Evolutionary conservation across 108 stramenopile genomes (phyloP).

Genomic region (Mediolabrus comicus): DNA sequence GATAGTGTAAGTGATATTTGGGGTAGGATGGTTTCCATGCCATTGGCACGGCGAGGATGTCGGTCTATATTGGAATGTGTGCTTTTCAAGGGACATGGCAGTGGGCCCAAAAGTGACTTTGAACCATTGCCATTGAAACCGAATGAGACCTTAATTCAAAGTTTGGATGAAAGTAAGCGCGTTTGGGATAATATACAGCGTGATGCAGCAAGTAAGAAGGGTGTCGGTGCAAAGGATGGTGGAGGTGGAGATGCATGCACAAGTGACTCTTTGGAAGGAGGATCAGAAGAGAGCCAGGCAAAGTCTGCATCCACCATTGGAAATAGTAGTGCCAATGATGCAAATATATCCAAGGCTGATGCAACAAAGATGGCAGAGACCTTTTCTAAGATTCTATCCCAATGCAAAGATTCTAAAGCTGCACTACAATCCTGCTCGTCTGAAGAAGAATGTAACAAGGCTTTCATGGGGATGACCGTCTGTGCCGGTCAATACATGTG

Average conservation of each 20-base stretch:
- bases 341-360: conserved; percentile 43
- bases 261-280: background rate
- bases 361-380: conserved; percentile 60
- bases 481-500: conserved; percentile 84
- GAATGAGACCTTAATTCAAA: conserved; percentile 56
- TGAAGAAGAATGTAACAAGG: conserved; percentile 74
- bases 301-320: background rate
- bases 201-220: conserved; percentile 36
- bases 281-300: background rate
- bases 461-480: conserved; percentile 83
- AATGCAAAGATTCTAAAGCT: conserved; percentile 54
- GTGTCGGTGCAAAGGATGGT: conserved; percentile 28
- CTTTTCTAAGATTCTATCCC: conserved; percentile 52
- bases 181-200: conserved; percentile 84
- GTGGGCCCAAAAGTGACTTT: conserved; percentile 48
- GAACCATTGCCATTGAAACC: conserved; percentile 64
- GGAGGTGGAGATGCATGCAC: background rate
- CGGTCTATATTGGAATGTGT: conserved; percentile 29
- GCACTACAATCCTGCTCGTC: conserved; percentile 51
- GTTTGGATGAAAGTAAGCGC: conserved; percentile 66
- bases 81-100: conserved; percentile 4
- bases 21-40: conserved; percentile 81
- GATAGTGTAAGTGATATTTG: conserved; percentile 66
- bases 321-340: conserved; percentile 2
- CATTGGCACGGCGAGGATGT: conserved; percentile 57